Conservation (phyloP, 208 protist genomes). For the Tritrichomonas musculus region DNA sequence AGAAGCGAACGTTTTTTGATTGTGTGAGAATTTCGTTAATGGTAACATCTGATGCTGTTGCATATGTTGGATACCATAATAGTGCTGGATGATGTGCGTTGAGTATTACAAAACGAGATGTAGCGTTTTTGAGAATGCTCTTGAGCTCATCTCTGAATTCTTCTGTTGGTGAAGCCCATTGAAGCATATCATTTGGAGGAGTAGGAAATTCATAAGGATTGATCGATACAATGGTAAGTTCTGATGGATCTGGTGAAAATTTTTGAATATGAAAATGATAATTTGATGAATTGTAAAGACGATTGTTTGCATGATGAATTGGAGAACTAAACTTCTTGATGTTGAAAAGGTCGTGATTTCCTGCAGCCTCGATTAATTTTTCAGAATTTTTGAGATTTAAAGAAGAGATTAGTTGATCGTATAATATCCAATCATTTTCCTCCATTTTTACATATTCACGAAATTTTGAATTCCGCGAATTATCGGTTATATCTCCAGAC, state of each 20-base stretch:
- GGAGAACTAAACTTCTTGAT: background rate
- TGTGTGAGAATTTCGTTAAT: background rate
- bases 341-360: background rate
- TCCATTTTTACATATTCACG: background rate
- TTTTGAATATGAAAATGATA: background rate
- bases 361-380: background rate
- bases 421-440: background rate
- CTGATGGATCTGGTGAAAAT: background rate
- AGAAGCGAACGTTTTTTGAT: background rate
- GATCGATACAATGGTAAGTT: background rate
- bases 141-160: background rate
- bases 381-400: background rate
- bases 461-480: no score
- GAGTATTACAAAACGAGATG: background rate
- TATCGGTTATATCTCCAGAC: background rate
- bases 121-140: background rate
- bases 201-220: background rate
- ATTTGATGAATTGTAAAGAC: background rate
- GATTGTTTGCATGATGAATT: background rate
- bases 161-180: background rate
- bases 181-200: background rate
- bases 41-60: no score
- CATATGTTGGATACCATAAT: background rate
- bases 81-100: background rate
- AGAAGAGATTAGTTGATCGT: background rate